Base-by-base conservation (phyloP, 345 rosid species). In the Clarkia xantiana region DNA sequence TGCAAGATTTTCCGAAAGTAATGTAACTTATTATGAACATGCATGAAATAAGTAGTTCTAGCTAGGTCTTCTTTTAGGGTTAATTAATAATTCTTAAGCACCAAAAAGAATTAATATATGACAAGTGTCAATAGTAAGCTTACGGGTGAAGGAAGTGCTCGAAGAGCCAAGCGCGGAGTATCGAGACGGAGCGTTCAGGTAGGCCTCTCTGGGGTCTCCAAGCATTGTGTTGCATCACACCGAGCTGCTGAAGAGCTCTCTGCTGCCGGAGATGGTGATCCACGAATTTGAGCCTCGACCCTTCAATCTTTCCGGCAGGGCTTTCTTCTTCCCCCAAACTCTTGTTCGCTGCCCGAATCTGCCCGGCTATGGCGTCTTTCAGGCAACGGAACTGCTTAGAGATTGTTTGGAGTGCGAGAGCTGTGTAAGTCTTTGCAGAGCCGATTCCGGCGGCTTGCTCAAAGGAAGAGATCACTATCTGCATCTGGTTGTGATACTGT, bases 191-290 rank as follows among this genome's bases (percentile, higher is more conserved):
- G 57, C 94, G 64, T 64, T 90, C 97, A 0, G 97, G 97, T 51
- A 90, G 68, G 62, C 97, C 97, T 67, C 97, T 65, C 58, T 86
- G 97, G 65, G 97, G 97, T 79, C 97, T 83, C 97, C 97, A 90
- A 60, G 97, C 97, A 69, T 86, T 86, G 64, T 86, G 95, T 75
- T 90, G 97, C 71, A 83, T 79, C 95, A 86, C 83, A 49, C 96
- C 97, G 67, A 86, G 67, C 38, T 86, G 97, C 57, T 86, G 97
- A 66, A 90, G 93, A 23, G 97, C 91, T 29, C 96, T 73, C 59
- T 90, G 97, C 62, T 90, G 97, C 48, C 94, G 78, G 59, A 86
- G 74, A 14, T 90, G 97, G 63, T 81, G 82, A 54, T 90, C 97
- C 10, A 90, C 96, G 52, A 81, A 90, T 61, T 86, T 90, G 18